A percentile compares a stretch with the other conserved stretches of the same genome.
Evolutionary conservation across 2,329 filamentous ascomycete species (phyloP).

Genomic region (Colletotrichum sp.): DNA sequence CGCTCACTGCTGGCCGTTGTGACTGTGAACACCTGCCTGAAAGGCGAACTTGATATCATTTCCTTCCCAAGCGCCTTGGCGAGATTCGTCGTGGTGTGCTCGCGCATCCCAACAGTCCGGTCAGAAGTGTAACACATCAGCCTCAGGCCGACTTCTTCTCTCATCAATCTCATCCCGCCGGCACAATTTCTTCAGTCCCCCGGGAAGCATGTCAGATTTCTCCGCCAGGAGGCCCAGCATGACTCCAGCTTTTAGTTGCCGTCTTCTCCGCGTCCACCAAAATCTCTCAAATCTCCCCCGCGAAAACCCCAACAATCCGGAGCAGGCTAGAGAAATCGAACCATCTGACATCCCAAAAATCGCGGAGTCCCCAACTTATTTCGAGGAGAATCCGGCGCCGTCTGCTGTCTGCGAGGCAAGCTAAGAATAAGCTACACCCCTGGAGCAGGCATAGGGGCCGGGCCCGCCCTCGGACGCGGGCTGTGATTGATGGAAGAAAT

Average conservation of each 20-base stretch:
- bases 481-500: conserved; percentile 18
- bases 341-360: not conserved
- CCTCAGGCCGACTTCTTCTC: not conserved
- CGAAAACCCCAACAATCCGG: not conserved
- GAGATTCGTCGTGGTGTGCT: not conserved
- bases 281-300: not conserved
- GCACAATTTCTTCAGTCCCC: not conserved
- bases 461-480: not conserved
- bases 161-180: not conserved
- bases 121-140: not conserved
- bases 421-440: not conserved
- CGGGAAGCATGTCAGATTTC: not conserved
- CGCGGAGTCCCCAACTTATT: not conserved
- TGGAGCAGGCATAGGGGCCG: not conserved
- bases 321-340: not conserved
- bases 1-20: not conserved
- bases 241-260: not conserved
- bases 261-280: not conserved
- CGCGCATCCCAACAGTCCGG: not conserved
- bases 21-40: not conserved
- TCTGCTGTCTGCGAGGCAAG: not conserved
- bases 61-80: not conserved
- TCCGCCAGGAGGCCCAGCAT: not conserved
- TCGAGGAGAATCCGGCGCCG: not conserved
- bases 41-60: not conserved